Evolutionary conservation across 208 protist species (phyloP), one percentile per base, ranked within the genome.

Genomic region (Leptomonas pyrrhocoris): DNA sequence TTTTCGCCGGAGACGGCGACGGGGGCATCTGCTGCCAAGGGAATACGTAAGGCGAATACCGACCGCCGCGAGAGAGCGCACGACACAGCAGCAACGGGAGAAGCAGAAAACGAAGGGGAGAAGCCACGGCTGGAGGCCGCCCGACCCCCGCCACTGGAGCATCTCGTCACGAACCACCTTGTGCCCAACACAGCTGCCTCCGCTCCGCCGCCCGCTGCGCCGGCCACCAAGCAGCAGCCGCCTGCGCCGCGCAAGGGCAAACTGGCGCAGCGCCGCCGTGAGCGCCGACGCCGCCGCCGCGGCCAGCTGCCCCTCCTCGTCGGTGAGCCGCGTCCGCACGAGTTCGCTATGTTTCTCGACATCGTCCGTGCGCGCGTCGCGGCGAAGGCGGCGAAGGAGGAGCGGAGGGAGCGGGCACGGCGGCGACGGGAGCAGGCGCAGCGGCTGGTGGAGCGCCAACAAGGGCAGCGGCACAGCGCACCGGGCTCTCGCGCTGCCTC

Each of bases 231-330:
- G 36, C 3, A 36, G 19, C 23, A 21, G 34, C 23, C 21, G 5
- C 1, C 23, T 3, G 28, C n/a, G n/a, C 42, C 15, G 25, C 6
- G 2, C 36, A 57, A 34, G 42, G 62, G 68, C 28, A 55, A 30
- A 23, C 19, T 49, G 31, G 43, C 54, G 28, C 68, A 45, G 49
- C 74, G 50, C 11, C 34, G 67, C 12, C 74, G 74, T n/a, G 62
- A 72, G 69, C 75, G 60, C 4, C 38, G 68, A 16, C 74, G 66
- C 42, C 75, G 68, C 50, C 31, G 65, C 13, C 57, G 50, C 21
- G 54, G 50, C 16, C 61, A 77, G 51, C 50, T 83, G 38, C 83
- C 83, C 1, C 73, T 88, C 38, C 71, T 88, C n/a, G 83, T 88
- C 23, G 79, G 83, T 19, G 83, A 88, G 59, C 83, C 83, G 9